Evolutionary conservation across 2,329 filamentous ascomycete genomes (phyloP).

Genomic region (Colletotrichum destructivum): DNA sequence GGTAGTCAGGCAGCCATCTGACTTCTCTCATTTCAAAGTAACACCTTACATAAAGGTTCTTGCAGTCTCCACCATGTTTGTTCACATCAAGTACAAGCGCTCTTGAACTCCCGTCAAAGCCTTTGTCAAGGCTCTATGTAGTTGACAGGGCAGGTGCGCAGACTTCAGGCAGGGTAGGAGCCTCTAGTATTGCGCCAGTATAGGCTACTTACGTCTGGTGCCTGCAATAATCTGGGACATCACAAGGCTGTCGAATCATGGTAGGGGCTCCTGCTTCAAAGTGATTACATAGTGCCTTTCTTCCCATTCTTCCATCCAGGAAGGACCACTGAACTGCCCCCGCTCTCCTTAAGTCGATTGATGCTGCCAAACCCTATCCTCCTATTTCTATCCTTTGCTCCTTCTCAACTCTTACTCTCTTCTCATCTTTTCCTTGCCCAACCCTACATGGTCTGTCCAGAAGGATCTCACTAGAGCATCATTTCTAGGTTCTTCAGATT

Average conservation of each 20-base stretch:
- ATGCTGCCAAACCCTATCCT: not conserved
- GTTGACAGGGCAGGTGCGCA: not conserved
- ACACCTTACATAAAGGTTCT: not conserved
- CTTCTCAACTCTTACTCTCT: not conserved
- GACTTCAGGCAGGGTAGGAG: not conserved
- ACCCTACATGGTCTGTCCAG: slow-evolving; percentile 2
- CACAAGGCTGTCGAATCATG: not conserved
- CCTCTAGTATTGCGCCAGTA: not conserved
- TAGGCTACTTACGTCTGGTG: not conserved
- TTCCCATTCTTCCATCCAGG: not conserved
- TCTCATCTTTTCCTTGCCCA: slow-evolving; percentile 1
- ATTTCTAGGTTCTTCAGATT: not conserved
- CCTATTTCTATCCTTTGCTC: not conserved
- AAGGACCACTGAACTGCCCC: too few species aligned
- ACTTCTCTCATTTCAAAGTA: not conserved
- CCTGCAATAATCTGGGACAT: not conserved
- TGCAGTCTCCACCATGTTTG: too few species aligned
- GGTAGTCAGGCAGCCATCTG: not conserved
- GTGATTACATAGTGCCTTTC: not conserved
- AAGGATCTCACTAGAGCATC: not conserved
- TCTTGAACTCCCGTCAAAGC: not conserved
- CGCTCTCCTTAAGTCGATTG: not conserved
- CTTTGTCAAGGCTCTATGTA: not conserved
- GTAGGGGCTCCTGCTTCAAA: not conserved
- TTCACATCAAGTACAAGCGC: not conserved